phyloP scores from a whole-genome alignment of 352 stramenopile species.

The Pythium monospermum region DNA sequence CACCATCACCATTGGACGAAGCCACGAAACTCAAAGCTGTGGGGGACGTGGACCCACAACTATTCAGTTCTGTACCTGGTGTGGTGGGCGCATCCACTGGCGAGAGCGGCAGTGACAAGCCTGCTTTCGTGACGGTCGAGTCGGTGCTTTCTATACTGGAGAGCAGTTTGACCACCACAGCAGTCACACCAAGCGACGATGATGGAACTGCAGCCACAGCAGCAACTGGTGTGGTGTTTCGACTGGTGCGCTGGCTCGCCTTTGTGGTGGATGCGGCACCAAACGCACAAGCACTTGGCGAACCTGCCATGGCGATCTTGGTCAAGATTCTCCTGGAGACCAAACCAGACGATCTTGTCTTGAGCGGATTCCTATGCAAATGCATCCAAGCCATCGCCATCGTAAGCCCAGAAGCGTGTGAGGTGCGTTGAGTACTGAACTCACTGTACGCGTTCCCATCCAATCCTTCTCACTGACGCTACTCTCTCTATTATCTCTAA shows the following conservation, averaged over 20 bases:
- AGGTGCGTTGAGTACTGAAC: no score
- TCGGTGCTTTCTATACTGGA: slow-evolving; percentile 33
- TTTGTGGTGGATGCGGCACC: slow-evolving; percentile 29
- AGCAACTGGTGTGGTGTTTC: slow-evolving; percentile 28
- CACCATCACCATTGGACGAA: no score
- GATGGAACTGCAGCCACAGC: neutral
- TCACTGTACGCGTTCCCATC: no score
- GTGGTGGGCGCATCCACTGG: neutral
- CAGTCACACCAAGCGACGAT: no score
- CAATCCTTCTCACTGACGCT: no score
- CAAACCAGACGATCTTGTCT: slow-evolving; percentile 17
- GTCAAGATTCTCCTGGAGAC: slow-evolving; percentile 35
- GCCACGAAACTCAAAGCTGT: no score
- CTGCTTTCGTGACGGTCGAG: slow-evolving; percentile 32
- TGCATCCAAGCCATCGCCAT: slow-evolving; percentile 31
- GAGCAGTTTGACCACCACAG: slow-evolving; percentile 3
- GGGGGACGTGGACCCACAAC: slow-evolving; percentile 16
- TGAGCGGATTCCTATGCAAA: slow-evolving; percentile 44
- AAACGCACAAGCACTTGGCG: slow-evolving; percentile 40
- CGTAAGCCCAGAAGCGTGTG: slow-evolving; percentile 31
- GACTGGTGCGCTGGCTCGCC: slow-evolving; percentile 48
- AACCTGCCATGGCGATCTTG: slow-evolving; percentile 24
- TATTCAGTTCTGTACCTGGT: slow-evolving; percentile 15
- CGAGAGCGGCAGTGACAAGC: slow-evolving; percentile 2
- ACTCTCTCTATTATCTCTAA: neutral